Evolutionary conservation across 2,329 filamentous ascomycete genomes (phyloP).

Genomic region (Claviceps spartinae): DNA sequence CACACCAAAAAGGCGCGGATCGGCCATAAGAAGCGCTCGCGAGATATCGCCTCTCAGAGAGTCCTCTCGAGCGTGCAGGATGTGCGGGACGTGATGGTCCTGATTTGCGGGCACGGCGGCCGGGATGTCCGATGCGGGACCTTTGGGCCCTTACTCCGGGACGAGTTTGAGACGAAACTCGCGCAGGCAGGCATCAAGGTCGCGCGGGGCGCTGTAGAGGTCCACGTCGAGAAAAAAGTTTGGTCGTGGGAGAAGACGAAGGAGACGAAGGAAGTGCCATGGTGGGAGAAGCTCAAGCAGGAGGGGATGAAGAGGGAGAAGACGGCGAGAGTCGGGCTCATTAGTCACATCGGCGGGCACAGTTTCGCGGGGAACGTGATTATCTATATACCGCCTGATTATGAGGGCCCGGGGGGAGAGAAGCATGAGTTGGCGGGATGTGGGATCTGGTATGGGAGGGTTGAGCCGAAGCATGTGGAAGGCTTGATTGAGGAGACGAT

Average conservation of each 20-base stretch:
- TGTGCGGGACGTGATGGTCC: slow-evolving; percentile 55
- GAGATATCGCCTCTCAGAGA: slow-evolving; percentile 37
- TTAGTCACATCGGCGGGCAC: slow-evolving; percentile 74
- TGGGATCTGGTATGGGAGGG: slow-evolving; percentile 72
- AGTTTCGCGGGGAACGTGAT: slow-evolving; percentile 81
- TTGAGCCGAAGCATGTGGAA: slow-evolving; percentile 63
- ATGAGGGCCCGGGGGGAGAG: slow-evolving; percentile 25
- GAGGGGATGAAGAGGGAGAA: slow-evolving; percentile 10
- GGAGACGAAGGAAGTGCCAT: slow-evolving; percentile 10
- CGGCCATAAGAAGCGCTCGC: slow-evolving; percentile 37
- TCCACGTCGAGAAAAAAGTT: slow-evolving; percentile 9
- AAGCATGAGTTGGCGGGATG: slow-evolving; percentile 50
- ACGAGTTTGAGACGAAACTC: slow-evolving; percentile 54
- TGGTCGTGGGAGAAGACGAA: not conserved
- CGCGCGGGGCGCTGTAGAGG: slow-evolving; percentile 29
- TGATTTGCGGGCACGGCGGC: slow-evolving; percentile 79
- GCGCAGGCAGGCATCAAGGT: slow-evolving; percentile 34
- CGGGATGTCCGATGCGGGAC: slow-evolving; percentile 74
- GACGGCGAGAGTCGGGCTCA: slow-evolving; percentile 50
- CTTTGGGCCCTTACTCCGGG: slow-evolving; percentile 58
- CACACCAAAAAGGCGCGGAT: slow-evolving; percentile 47
- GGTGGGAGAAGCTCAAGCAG: slow-evolving; percentile 1
- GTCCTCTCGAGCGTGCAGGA: slow-evolving; percentile 44
- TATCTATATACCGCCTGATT: slow-evolving; percentile 54
- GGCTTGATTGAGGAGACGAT: slow-evolving; percentile 63